Percentiles rank a stretch among this genome's conserved stretches.
These are phyloP conservation scores for Alternaria arbusti DNA, from an alignment of 2,329 filamentous ascomycete species.

Conservation along the genomic window DNA sequence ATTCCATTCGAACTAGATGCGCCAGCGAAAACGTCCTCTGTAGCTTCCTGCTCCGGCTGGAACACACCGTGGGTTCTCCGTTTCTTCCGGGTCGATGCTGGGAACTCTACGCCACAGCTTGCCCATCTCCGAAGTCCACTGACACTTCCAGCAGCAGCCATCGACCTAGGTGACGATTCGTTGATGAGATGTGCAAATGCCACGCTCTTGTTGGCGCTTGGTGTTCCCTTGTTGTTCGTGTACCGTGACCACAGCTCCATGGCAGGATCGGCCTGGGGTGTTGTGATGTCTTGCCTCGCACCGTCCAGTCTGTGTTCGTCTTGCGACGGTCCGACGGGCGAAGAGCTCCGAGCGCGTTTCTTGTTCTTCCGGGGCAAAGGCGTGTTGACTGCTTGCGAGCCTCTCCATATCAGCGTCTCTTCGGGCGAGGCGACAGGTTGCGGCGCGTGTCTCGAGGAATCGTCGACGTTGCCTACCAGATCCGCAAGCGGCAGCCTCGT, in stretches of 20 bases:
- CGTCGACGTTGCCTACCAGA: conserved; percentile 66
- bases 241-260: conserved; percentile 57
- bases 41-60: conserved; percentile 31
- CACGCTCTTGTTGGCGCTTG: conserved; percentile 44
- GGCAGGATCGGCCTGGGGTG: conserved; percentile 56
- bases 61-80: conserved; percentile 46
- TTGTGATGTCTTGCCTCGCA: conserved; percentile 42
- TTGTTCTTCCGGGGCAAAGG: conserved; percentile 51
- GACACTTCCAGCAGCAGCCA: conserved; percentile 53
- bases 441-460: conserved; percentile 57
- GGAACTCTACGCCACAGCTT: conserved; percentile 59
- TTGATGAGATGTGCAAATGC: conserved; percentile 54
- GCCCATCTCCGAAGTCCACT: conserved; percentile 57
- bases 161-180: conserved; percentile 55
- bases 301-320: conserved; percentile 42
- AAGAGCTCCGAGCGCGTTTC: conserved; percentile 57
- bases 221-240: conserved; percentile 47
- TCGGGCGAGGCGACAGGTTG: conserved; percentile 62
- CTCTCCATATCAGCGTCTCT: conserved; percentile 67
- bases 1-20: conserved; percentile 42
- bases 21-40: conserved; percentile 38
- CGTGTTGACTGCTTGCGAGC: conserved; percentile 52
- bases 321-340: conserved; percentile 50
- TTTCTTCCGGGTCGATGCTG: conserved; percentile 51
- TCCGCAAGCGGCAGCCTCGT: conserved; percentile 65